Conservation (phyloP, 139 green algal genomes). For the Chlorella sp. region DNA sequence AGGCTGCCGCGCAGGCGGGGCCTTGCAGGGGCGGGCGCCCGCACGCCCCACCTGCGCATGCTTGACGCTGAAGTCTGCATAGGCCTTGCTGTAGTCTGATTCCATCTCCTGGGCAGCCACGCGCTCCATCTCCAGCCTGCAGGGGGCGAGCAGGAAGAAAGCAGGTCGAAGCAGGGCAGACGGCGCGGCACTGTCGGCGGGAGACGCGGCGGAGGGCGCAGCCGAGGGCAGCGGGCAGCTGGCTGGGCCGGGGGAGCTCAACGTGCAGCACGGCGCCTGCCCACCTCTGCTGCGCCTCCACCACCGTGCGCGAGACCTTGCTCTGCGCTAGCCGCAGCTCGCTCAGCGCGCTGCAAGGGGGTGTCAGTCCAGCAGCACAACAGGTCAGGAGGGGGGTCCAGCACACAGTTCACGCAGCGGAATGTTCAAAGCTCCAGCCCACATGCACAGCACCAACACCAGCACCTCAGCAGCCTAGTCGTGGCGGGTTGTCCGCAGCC, state of each 20-base stretch:
- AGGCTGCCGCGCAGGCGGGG: too few relatives aligned
- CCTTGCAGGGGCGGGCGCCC: too few relatives aligned
- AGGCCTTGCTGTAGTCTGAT: constrained; percentile 33
- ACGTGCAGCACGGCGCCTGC: neutral
- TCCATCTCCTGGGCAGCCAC: constrained; percentile 35
- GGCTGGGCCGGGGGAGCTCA: neutral
- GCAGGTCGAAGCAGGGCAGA: neutral
- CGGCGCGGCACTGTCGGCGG: neutral
- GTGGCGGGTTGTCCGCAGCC: too few relatives aligned
- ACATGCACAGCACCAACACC: too few relatives aligned
- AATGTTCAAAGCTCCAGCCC: too few relatives aligned
- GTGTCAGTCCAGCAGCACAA: too few relatives aligned
- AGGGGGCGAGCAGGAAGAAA: neutral
- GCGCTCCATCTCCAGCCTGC: constrained; percentile 40
- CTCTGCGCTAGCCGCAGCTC: constrained; percentile 34
- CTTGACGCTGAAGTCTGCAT: constrained; percentile 32
- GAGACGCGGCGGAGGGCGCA: neutral
- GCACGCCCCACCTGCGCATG: too few relatives aligned
- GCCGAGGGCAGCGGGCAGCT: neutral
- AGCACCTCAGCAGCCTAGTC: too few relatives aligned
- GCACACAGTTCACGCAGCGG: too few relatives aligned
- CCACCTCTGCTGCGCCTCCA: constrained; percentile 43
- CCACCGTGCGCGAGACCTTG: constrained; percentile 32
- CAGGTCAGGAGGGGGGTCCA: too few relatives aligned
- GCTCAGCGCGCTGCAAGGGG: constrained; percentile 18